Percentiles rank a stretch among this genome's conserved stretches.
phyloP scores from a whole-genome alignment of 2,329 filamentous ascomycete species.

The Cordyceps javanica region DNA sequence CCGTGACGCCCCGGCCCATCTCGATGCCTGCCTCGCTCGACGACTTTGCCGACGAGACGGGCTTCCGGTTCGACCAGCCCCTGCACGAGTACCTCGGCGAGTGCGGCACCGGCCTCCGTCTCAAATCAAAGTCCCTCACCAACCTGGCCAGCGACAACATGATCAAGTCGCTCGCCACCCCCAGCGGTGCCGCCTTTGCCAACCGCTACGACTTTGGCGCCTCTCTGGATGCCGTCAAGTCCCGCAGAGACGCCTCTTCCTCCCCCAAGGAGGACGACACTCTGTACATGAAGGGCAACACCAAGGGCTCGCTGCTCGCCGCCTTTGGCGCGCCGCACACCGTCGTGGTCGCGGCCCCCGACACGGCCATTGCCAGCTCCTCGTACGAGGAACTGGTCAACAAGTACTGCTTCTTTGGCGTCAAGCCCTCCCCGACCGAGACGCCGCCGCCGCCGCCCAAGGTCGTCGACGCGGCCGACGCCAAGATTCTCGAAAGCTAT shows the following conservation, averaged over 20 bases:
- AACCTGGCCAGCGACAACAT: conserved; percentile 60
- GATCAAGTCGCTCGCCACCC: conserved; percentile 43
- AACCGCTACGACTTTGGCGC: conserved; percentile 94
- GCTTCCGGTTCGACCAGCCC: conserved; percentile 53
- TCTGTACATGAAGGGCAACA: conserved; percentile 49
- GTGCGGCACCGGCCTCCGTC: conserved; percentile 52
- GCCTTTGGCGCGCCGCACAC: conserved; percentile 20
- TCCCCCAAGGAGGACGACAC: conserved; percentile 54
- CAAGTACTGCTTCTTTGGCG: conserved; percentile 93
- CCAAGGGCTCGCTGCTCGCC: conserved; percentile 24
- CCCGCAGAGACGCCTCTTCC: conserved; percentile 55
- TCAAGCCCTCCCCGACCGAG: conserved; percentile 31
- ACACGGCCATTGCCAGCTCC: conserved; percentile 63
- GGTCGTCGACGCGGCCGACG: conserved; percentile 22
- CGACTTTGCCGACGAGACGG: conserved; percentile 62
- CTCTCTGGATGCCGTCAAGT: conserved; percentile 78
- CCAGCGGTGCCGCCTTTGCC: conserved; percentile 70
- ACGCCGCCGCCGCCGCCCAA: not conserved
- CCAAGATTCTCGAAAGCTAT: conserved; percentile 23
- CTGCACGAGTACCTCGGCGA: conserved; percentile 61
- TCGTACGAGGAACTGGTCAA: conserved; percentile 96
- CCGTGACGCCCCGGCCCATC: conserved; percentile 40
- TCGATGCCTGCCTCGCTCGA: conserved; percentile 57
- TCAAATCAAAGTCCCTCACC: conserved; percentile 62
- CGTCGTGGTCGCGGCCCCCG: conserved; percentile 19